phyloP scores from a whole-genome alignment of 1,284 basidiomycete genomes.

The Pseudozyma tsukubaensis region DNA sequence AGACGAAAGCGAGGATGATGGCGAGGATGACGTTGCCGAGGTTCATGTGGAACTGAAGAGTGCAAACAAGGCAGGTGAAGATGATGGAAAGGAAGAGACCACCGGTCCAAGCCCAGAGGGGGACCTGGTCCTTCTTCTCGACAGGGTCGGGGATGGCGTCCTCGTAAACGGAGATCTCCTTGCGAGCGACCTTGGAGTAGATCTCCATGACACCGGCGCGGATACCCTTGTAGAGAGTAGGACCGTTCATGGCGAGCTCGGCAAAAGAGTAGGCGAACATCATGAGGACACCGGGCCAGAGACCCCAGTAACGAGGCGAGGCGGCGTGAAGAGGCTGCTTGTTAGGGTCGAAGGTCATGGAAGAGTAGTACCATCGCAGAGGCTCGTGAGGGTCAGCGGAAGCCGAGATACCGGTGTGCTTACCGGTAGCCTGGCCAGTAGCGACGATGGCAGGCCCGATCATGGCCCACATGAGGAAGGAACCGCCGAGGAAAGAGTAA shows the following conservation, averaged over 20 bases:
- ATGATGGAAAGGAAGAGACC: constrained; percentile 73
- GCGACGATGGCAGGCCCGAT: constrained; percentile 74
- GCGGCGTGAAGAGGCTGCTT: constrained; percentile 68
- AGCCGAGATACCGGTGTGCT: constrained; percentile 16
- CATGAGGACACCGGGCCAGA: constrained; percentile 77
- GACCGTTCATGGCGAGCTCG: constrained; percentile 65
- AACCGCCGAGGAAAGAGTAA: constrained; percentile 76
- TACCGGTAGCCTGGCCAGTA: constrained; percentile 51
- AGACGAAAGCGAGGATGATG: constrained; percentile 73
- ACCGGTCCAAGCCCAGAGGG: constrained; percentile 73
- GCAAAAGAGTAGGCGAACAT: constrained; percentile 69
- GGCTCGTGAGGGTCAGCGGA: constrained; percentile 24
- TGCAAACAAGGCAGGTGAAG: constrained; percentile 73
- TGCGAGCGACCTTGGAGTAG: constrained; percentile 37
- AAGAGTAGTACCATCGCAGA: constrained; percentile 41
- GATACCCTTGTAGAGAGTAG: constrained; percentile 63
- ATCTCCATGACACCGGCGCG: constrained; percentile 50
- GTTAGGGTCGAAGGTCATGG: constrained; percentile 50
- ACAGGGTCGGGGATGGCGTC: constrained; percentile 53
- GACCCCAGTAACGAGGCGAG: constrained; percentile 77
- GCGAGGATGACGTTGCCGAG: constrained; percentile 71
- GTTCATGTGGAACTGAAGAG: constrained; percentile 63
- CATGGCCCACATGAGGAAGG: constrained; percentile 76
- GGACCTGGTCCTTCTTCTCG: constrained; percentile 73
- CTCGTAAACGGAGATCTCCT: constrained; percentile 36